Base-by-base conservation (phyloP, 129 eudicot species). In the Arctium minus region DNA sequence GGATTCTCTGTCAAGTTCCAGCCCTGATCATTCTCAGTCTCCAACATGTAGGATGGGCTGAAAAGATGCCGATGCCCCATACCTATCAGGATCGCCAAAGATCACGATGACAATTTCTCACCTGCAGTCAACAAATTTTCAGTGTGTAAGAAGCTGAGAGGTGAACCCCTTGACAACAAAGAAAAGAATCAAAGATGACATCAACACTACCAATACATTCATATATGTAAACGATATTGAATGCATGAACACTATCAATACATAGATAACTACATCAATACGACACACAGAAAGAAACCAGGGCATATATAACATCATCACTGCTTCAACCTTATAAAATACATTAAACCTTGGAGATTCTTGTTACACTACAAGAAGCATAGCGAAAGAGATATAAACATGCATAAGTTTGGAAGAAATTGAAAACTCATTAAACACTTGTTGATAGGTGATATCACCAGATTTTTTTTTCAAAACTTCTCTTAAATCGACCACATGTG, bases 21-120 rank as follows among this genome's bases (percentile, higher is more conserved):
- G 81, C 85, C 78, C 78, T 88, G 97, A 79, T 90, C 92, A 79
- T 68, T 81, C 13, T 88, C 92, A 0, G 88, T 65, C 75, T 90
- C 97, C 76, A 86, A 81, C 74, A 87, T 85, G 40, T 78, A 88
- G 65, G 92, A 73, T 22, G 92, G 69, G 72, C 82, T 87, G 77
- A 80, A 88, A 81, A 85, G 37, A 78, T 89, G 88, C 75, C 90
- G 89, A 50, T 92, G 97, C 80, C 89, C 97, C 97, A 92, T 92
- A 81, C 75, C 64, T 46, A 73, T 50, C 65, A 74, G 30, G 65
- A 76, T 35, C 81, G 10, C 32, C 70, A 64, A 38, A 81, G 22
- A 78, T 83, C 79, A 79, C 70, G 3, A 30, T 79, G 73, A 67
- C 27, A 30, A 72, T 11, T 62, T 18, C 32, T 65, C 42, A 71